A percentile compares a stretch with the other conserved stretches of the same genome.
Conservation (phyloP, 179 eudicot species). For the Drosera spatulata region DNA sequence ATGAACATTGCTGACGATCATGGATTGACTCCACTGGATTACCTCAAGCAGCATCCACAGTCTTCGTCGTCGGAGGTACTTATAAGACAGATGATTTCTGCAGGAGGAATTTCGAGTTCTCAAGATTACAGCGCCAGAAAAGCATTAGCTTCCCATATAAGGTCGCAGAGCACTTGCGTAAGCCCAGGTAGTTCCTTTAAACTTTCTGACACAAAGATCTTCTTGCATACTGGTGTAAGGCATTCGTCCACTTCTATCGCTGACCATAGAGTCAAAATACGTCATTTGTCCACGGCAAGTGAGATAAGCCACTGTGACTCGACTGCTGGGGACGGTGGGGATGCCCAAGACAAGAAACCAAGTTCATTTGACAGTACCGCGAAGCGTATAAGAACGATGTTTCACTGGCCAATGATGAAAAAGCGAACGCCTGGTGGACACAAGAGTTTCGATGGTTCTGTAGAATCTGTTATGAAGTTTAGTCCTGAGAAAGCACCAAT, state of each 20-base stretch:
- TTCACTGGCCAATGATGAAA: constrained; percentile 51
- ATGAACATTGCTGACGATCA: constrained; percentile 56
- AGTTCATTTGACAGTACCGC: constrained; percentile 30
- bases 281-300: constrained; percentile 21
- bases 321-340: constrained; percentile 13
- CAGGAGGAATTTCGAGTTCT: constrained; percentile 70
- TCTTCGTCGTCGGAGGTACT: constrained; percentile 60
- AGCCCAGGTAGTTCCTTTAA: constrained; percentile 89
- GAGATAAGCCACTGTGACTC: constrained; percentile 32
- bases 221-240: constrained; percentile 42
- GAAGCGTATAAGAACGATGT: constrained; percentile 37
- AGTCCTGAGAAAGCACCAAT: constrained; percentile 37
- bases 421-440: constrained; percentile 20
- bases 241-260: constrained; percentile 17
- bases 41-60: constrained; percentile 59
- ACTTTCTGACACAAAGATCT: constrained; percentile 60
- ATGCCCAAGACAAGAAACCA: constrained; percentile 22
- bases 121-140: constrained; percentile 59
- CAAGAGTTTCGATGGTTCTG: constrained; percentile 21
- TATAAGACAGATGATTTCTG: constrained; percentile 61
- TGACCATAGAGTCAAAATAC: constrained; percentile 13
- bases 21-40: constrained; percentile 83
- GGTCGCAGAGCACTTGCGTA: constrained; percentile 43
- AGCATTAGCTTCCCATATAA: constrained; percentile 70
- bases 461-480: constrained; percentile 14